Conservation (phyloP, 495 filamentous ascomycete species). For the Bryoglossum gracile region DNA sequence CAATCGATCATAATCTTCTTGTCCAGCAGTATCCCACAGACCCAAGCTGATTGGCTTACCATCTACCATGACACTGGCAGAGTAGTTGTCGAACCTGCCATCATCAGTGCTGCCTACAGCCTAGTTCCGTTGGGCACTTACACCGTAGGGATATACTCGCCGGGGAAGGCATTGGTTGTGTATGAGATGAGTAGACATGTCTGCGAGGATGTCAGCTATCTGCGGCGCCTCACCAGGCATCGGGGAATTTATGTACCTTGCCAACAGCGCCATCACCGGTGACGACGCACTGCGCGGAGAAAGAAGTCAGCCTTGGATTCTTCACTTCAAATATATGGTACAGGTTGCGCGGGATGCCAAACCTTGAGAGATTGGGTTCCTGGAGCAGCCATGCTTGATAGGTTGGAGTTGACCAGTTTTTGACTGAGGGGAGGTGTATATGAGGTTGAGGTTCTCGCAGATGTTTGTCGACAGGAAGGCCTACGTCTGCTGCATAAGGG, state of each 20-base stretch:
- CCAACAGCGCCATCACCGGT: conserved; percentile 98
- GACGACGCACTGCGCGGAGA: conserved; percentile 62
- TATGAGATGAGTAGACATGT: conserved; percentile 99
- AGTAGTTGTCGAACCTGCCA: conserved; percentile 94
- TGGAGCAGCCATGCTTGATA: conserved; percentile 41
- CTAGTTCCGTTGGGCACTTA: conserved; percentile 42
- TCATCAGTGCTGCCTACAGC: conserved; percentile 20
- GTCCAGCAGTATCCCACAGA: conserved; percentile 97
- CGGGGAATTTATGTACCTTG: conserved; percentile 42
- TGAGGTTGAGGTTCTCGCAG: conserved; percentile 8
- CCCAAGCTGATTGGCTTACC: conserved; percentile 94
- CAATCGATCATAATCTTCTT: conserved; percentile 84
- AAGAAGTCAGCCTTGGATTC: conserved; percentile 8
- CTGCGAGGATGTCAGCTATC: conserved; percentile 37
- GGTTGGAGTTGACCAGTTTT: conserved; percentile 6
- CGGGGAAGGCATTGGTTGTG: conserved; percentile 97
- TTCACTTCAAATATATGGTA: background rate
- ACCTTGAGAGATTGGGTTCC: conserved; percentile 53
- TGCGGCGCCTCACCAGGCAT: background rate
- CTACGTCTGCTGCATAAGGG: conserved; percentile 18
- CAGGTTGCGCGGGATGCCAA: conserved; percentile 19
- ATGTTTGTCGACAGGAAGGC: conserved; percentile 12
- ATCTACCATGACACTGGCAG: conserved; percentile 97
- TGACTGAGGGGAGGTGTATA: conserved; percentile 1
- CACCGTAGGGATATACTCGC: conserved; percentile 99